These are phyloP conservation scores for Magnolia kwangsiensis DNA, from an alignment of 164 flowering plant genomes.

Conservation along the genomic window DNA sequence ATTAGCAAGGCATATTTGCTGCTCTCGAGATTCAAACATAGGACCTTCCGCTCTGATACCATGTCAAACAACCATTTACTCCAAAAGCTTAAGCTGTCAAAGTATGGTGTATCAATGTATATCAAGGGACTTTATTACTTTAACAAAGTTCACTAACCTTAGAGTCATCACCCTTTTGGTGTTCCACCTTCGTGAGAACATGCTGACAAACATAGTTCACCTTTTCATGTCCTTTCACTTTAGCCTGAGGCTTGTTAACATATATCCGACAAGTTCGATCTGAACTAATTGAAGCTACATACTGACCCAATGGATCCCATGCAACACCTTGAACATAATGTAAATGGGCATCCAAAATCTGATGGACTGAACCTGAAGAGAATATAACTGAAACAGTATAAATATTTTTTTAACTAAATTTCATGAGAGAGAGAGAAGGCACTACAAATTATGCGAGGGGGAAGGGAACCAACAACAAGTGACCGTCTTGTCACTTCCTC, in stretches of 20 bases:
- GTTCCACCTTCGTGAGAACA: constrained; percentile 66
- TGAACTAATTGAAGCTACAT: constrained; percentile 88
- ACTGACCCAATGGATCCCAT: constrained; percentile 87
- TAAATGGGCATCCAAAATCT: constrained; percentile 82
- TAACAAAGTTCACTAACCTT: constrained; percentile 44
- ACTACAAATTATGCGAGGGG: not conserved
- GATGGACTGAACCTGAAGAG: constrained; percentile 77
- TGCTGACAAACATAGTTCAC: constrained; percentile 74
- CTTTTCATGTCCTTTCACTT: constrained; percentile 60
- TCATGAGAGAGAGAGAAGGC: not conserved
- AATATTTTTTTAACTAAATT: not conserved
- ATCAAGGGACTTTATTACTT: no score
- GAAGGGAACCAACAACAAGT: not conserved
- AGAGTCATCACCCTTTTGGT: constrained; percentile 45
- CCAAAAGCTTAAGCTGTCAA: no score
- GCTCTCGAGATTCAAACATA: no score
- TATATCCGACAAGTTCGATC: constrained; percentile 89
- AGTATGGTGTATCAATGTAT: no score
- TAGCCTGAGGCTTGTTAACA: constrained; percentile 62
- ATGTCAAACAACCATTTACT: no score
- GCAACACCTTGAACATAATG: constrained; percentile 99
- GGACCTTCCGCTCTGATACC: no score
- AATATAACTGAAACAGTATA: not conserved
- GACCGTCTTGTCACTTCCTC: not conserved
- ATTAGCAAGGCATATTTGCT: no score